Evolutionary conservation across 2,329 filamentous ascomycete species (phyloP).

Genomic region (Fusarium longipes): DNA sequence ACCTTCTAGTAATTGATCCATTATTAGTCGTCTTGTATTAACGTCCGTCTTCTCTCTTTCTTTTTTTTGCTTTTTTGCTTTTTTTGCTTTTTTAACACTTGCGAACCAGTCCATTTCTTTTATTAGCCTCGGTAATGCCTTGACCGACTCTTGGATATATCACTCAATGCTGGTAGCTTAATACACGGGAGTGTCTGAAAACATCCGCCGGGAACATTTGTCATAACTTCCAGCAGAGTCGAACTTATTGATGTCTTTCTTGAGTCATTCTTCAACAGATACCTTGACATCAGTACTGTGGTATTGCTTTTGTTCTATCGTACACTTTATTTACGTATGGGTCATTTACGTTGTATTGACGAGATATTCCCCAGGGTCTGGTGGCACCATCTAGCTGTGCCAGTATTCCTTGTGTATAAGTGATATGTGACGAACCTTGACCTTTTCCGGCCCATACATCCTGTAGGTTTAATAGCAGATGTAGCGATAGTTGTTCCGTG

Average conservation of each 20-base stretch:
- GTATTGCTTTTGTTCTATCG: background rate
- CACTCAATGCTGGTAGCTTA: constrained; percentile 11
- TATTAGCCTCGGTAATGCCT: constrained; percentile 2
- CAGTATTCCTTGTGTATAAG: background rate
- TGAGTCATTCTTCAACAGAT: background rate
- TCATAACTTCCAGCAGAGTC: background rate
- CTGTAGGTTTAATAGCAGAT: constrained; percentile 5
- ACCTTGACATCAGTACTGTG: background rate
- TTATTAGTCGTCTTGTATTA: background rate
- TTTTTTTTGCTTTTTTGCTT: background rate
- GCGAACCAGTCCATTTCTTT: background rate
- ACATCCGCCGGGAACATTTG: background rate
- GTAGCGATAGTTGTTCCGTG: constrained; percentile 24
- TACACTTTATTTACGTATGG: background rate
- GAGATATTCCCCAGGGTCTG: constrained; percentile 26
- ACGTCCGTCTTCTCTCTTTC: background rate
- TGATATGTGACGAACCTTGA: constrained; percentile 11
- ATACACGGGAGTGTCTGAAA: background rate
- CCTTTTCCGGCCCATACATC: background rate
- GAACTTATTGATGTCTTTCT: background rate
- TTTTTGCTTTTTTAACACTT: background rate
- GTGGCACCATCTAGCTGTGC: constrained; percentile 8
- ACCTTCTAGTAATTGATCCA: background rate
- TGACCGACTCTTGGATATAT: constrained; percentile 7
- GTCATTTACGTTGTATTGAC: constrained; percentile 18